Conservation (phyloP, 2,329 filamentous ascomycete species). For the Basipetospora sp. region DNA sequence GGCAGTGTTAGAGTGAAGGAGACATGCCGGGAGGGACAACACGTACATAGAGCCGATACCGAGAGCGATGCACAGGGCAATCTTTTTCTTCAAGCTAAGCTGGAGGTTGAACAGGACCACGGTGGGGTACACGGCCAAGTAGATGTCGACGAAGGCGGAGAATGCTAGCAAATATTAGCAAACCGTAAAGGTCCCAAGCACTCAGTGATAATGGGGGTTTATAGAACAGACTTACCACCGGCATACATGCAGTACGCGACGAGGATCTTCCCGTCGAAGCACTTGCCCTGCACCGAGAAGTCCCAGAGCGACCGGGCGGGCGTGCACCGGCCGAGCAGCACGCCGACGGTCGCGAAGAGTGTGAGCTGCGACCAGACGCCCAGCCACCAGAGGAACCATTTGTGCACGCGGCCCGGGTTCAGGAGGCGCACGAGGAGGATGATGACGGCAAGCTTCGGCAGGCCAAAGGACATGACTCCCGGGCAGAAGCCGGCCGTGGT, state of each 20-base stretch:
- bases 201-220: too few relatives aligned
- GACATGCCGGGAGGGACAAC: not conserved
- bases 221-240: not conserved
- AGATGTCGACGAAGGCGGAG: conserved; percentile 24
- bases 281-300: conserved; percentile 9
- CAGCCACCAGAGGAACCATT: conserved; percentile 13
- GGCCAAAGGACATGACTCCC: conserved; percentile 14
- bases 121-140: conserved; percentile 26
- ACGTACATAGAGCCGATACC: conserved; percentile 24
- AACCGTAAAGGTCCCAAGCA: not conserved
- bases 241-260: conserved; percentile 3
- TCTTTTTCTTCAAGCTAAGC: conserved; percentile 20
- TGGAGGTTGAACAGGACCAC: conserved; percentile 22
- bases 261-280: conserved; percentile 9
- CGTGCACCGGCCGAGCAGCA: conserved; percentile 13
- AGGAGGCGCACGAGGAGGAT: conserved; percentile 13
- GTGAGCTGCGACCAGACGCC: conserved; percentile 8
- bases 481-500: conserved; percentile 15
- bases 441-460: conserved; percentile 18
- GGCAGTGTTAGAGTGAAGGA: not conserved
- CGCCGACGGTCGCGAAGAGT: conserved; percentile 11
- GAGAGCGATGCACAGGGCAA: conserved; percentile 22
- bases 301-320: conserved; percentile 14
- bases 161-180: conserved; percentile 11
- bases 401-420: conserved; percentile 12